These are phyloP conservation scores for Dendrocalamus latiflorus DNA, from an alignment of 202 grass and related monocot genomes.

Conservation along the genomic window DNA sequence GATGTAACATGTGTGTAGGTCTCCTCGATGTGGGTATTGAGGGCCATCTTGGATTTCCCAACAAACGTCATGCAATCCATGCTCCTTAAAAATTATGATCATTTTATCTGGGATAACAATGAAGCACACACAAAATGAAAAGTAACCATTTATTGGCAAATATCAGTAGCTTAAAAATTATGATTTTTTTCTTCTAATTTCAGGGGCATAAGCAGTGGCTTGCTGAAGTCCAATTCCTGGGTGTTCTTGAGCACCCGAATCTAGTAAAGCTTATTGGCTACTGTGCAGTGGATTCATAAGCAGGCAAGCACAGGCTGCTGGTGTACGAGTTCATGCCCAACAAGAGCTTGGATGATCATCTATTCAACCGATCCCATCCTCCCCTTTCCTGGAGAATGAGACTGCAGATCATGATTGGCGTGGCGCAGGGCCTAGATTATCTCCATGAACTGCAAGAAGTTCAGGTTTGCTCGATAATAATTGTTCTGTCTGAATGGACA, in stretches of 20 bases:
- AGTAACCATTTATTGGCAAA: too few species aligned
- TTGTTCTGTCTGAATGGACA: neutral
- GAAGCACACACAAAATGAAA: neutral
- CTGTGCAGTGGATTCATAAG: conserved; percentile 60
- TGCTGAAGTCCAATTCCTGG: conserved; percentile 78
- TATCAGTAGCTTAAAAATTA: neutral
- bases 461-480: conserved; percentile 50
- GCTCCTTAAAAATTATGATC: neutral
- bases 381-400: conserved; percentile 70
- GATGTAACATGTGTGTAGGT: too few species aligned
- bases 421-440: conserved; percentile 70
- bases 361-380: conserved; percentile 67
- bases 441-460: conserved; percentile 70
- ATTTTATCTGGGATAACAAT: neutral
- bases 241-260: conserved; percentile 84
- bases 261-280: conserved; percentile 95
- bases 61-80: neutral
- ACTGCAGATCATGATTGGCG: conserved; percentile 69
- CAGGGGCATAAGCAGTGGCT: conserved; percentile 98
- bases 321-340: conserved; percentile 93
- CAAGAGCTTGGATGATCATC: conserved; percentile 78
- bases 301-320: conserved; percentile 49
- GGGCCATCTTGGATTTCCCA: too few species aligned
- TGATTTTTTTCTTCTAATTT: neutral
- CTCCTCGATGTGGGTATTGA: too few species aligned